These are phyloP conservation scores for Fraxinus paxiana DNA, from an alignment of 305 asterid genomes.

Conservation along the genomic window DNA sequence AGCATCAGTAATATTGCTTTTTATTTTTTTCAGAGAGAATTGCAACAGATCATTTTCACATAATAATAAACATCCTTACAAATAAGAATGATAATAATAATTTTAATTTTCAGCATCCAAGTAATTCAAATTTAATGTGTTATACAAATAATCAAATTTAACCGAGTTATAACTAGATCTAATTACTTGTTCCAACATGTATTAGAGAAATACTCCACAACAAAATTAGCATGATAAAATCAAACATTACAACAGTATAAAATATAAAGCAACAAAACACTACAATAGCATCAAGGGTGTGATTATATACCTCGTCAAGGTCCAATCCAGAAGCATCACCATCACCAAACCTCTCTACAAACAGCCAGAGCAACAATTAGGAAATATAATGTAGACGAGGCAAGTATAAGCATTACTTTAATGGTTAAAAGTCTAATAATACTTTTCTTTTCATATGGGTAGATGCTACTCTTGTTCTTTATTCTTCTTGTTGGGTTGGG, in stretches of 20 bases:
- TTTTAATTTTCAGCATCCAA: background rate
- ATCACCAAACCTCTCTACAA: constrained; percentile 94
- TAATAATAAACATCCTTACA: background rate
- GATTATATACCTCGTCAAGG: constrained; percentile 78
- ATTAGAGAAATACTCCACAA: background rate
- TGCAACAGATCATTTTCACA: background rate
- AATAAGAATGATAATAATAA: background rate
- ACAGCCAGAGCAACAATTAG: constrained; percentile 27
- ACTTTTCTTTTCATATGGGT: background rate
- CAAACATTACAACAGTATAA: constrained; percentile 1
- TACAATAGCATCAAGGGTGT: background rate
- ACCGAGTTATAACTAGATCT: background rate
- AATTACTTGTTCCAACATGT: background rate
- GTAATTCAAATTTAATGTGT: background rate
- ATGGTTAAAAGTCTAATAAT: constrained; percentile 3
- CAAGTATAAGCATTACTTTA: constrained; percentile 7
- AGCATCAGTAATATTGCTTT: background rate
- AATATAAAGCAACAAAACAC: background rate
- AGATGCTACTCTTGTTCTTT: background rate
- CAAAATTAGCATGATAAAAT: constrained; percentile 12
- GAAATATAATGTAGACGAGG: background rate
- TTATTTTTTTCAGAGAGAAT: background rate
- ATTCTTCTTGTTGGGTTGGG: background rate
- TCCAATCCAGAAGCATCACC: constrained; percentile 90
- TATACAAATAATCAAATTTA: background rate